Conservation (phyloP, 2,329 filamentous ascomycete species). For the Paracoccidioides brasiliensis region DNA sequence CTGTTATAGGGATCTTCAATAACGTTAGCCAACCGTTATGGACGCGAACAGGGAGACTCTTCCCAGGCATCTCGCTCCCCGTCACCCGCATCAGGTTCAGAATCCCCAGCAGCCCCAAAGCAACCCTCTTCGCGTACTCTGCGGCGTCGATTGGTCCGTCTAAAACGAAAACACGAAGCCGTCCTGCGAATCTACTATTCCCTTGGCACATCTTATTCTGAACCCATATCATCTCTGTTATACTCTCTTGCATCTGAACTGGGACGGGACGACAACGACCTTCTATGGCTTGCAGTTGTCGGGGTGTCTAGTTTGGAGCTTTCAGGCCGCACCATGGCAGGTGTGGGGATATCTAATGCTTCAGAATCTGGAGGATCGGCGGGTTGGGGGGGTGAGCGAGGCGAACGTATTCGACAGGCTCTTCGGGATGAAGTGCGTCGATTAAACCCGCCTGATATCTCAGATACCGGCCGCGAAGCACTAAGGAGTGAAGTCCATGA, state of each 20-base stretch:
- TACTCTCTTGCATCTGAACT: constrained; percentile 92
- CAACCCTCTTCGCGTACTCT: constrained; percentile 59
- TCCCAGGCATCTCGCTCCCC: constrained; percentile 35
- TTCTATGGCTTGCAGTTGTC: constrained; percentile 89
- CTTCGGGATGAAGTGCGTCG: constrained; percentile 87
- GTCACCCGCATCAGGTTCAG: constrained; percentile 29
- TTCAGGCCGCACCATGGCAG: constrained; percentile 73
- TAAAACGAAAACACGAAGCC: constrained; percentile 64
- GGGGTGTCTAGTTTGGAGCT: constrained; percentile 90
- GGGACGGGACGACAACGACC: constrained; percentile 89
- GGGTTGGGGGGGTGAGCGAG: constrained; percentile 71
- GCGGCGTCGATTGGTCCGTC: constrained; percentile 56
- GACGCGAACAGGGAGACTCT: constrained; percentile 26
- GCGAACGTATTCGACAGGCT: constrained; percentile 71
- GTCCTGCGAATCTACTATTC: constrained; percentile 73
- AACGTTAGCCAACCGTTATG: constrained; percentile 30
- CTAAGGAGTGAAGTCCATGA: constrained; percentile 55
- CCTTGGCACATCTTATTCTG: constrained; percentile 78
- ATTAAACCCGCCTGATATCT: constrained; percentile 63
- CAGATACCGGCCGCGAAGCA: constrained; percentile 46
- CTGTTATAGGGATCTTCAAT: constrained; percentile 27
- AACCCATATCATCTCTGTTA: constrained; percentile 86
- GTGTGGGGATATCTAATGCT: constrained; percentile 51
- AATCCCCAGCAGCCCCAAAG: constrained; percentile 34
- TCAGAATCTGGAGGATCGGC: constrained; percentile 42